Conservation (phyloP, 805 yeast genomes). For the Zygosaccharomyces siamensis region DNA sequence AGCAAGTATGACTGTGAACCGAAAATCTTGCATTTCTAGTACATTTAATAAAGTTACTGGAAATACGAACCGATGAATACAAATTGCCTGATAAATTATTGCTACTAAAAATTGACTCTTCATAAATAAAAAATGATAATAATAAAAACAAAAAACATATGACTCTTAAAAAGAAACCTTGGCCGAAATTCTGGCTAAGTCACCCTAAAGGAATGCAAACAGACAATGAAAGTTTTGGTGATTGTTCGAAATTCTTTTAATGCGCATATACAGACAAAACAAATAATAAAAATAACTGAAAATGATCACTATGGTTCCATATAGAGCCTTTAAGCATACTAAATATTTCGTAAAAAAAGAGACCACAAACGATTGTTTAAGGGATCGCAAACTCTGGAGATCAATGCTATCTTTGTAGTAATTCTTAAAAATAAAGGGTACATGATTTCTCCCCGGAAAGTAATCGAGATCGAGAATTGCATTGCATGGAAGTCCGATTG, state of each 20-base stretch:
- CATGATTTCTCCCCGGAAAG: neutral
- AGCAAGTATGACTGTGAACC: neutral
- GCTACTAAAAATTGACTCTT: neutral
- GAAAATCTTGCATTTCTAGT: neutral
- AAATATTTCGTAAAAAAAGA: too few relatives aligned
- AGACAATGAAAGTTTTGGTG: too few relatives aligned
- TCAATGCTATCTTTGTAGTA: neutral
- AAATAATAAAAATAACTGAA: too few relatives aligned
- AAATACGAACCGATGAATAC: neutral
- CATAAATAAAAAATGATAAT: neutral
- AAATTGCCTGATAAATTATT: neutral
- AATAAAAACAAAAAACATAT: neutral
- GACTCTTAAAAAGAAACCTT: neutral
- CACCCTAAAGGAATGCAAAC: too few relatives aligned
- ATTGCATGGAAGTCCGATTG: neutral
- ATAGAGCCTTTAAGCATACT: too few relatives aligned
- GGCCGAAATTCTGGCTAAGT: too few relatives aligned
- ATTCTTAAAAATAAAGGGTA: neutral
- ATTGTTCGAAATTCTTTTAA: too few relatives aligned
- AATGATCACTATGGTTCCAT: too few relatives aligned
- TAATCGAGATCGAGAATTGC: constrained; percentile 1
- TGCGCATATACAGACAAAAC: too few relatives aligned
- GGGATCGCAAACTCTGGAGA: neutral
- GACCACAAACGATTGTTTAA: neutral
- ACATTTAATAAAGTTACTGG: neutral